Evolutionary conservation across 148 eudicot species (phyloP).

Genomic region (Euryodendron excelsum): DNA sequence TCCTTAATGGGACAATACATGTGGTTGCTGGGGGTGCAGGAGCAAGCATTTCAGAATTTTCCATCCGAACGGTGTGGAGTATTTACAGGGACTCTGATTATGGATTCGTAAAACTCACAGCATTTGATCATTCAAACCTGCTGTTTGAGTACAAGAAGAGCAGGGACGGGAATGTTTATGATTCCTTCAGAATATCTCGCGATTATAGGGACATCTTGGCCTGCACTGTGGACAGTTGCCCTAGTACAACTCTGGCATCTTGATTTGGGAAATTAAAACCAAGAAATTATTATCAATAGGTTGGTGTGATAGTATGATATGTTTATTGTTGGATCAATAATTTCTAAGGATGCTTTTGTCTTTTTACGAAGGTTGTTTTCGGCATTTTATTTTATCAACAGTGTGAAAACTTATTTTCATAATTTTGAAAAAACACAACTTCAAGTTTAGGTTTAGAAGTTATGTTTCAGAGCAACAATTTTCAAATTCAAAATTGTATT

Average conservation of each 20-base stretch:
- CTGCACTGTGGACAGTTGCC: constrained; percentile 74
- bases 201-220: constrained; percentile 87
- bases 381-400: too few relatives aligned
- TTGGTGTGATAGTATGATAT: too few relatives aligned
- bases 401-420: too few relatives aligned
- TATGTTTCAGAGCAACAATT: too few relatives aligned
- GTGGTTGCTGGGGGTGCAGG: constrained; percentile 91
- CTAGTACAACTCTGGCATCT: constrained; percentile 53
- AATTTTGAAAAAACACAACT: too few relatives aligned
- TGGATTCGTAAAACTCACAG: constrained; percentile 84
- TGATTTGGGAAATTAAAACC: constrained; percentile 17
- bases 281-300: too few relatives aligned
- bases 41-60: constrained; percentile 59
- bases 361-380: too few relatives aligned
- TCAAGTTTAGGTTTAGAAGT: too few relatives aligned
- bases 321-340: too few relatives aligned
- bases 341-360: too few relatives aligned
- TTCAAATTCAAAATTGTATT: too few relatives aligned
- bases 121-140: constrained; percentile 69
- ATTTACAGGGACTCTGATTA: constrained; percentile 67
- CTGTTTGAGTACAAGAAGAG: constrained; percentile 88
- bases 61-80: constrained; percentile 66
- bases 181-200: constrained; percentile 69
- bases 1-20: constrained; percentile 75
- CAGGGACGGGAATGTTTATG: constrained; percentile 73